Evolutionary conservation across 192 early-diverging fungal genomes (phyloP), one percentile per base, ranked within the genome.

Genomic region (Chytriomyces confervae): DNA sequence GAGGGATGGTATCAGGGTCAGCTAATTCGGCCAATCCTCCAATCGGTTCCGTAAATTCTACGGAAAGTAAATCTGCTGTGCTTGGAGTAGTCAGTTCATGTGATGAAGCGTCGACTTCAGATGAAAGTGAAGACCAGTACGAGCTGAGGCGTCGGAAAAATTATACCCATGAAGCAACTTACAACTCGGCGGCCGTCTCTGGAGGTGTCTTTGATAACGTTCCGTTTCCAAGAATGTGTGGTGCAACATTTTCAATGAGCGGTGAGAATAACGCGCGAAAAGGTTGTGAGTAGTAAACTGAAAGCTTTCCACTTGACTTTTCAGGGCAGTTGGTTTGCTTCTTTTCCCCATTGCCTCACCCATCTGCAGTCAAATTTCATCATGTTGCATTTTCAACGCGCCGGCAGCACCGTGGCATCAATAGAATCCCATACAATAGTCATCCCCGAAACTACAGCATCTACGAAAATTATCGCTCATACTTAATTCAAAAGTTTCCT

Each of bases 171-270:
- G 36, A 36, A 36, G 36, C 36, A 36, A 36, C 2, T 36, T 36
- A 36, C 36, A 36, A 36, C 36, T 36, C 36, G 36, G 36, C 36
- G 2, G 36, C 36, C 36, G 36, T 36, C 36, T 36, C 36, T 0
- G 36, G 36, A 0, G 36, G 36, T 36, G 36, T 36, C 36, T 36
- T 36, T 1, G 36, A 36, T 36, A 82, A 80, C 23, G 84, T 92
- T 29, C 91, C 90, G 0, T 92, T 91, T 68, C 91, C 91, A 24
- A 80, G 90, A 18, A 81, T 92, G 6, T 92, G 91, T 68, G 91
- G 91, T 18, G 91, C 89, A 11, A n/a, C 50, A 18, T 51, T 73
- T 36, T 51, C 49, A n/a, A 69, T 77, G 69, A 63, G 61, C 65
- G 74, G 74, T 76, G 43, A 50, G 49, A 27, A 49, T 7, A 50